These are phyloP conservation scores for Pseudogymnoascus pannorum DNA, from an alignment of 2,329 filamentous ascomycete species.

Conservation along the genomic window DNA sequence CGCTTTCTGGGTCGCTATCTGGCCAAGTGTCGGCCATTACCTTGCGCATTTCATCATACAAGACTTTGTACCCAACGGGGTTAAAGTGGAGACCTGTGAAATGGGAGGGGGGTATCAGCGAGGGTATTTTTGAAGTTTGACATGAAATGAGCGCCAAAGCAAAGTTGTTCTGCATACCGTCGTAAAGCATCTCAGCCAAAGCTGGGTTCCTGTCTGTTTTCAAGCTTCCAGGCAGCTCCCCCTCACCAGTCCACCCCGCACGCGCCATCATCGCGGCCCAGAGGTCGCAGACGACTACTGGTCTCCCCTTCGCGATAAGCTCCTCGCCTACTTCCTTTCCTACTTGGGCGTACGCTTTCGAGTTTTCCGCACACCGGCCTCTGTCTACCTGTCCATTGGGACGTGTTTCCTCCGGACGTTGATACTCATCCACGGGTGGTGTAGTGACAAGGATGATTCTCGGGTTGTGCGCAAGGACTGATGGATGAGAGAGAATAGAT, in stretches of 20 bases:
- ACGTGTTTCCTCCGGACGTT: constrained; percentile 39
- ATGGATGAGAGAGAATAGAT: constrained; percentile 64
- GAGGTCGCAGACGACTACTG: constrained; percentile 65
- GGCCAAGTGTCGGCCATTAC: constrained; percentile 41
- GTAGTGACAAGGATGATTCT: constrained; percentile 73
- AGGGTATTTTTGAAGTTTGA: constrained; percentile 28
- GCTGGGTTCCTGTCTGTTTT: neutral
- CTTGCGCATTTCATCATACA: constrained; percentile 42
- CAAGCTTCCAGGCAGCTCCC: constrained; percentile 32
- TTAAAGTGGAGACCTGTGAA: constrained; percentile 56
- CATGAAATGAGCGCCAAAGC: neutral
- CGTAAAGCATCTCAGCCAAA: neutral
- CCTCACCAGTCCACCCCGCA: constrained; percentile 47
- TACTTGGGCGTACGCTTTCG: constrained; percentile 51
- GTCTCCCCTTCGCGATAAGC: constrained; percentile 26
- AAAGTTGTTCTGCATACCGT: constrained; percentile 21
- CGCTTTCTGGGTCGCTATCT: constrained; percentile 14
- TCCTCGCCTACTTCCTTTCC: constrained; percentile 53
- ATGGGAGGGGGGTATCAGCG: constrained; percentile 32
- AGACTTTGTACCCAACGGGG: constrained; percentile 44
- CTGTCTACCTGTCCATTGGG: constrained; percentile 37
- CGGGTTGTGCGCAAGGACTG: constrained; percentile 61
- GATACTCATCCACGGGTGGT: constrained; percentile 72
- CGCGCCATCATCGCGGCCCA: constrained; percentile 70
- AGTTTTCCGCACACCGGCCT: constrained; percentile 39